phyloP scores from a whole-genome alignment of 306 rosid species.

The Ammopiptanthus mongolicus region DNA sequence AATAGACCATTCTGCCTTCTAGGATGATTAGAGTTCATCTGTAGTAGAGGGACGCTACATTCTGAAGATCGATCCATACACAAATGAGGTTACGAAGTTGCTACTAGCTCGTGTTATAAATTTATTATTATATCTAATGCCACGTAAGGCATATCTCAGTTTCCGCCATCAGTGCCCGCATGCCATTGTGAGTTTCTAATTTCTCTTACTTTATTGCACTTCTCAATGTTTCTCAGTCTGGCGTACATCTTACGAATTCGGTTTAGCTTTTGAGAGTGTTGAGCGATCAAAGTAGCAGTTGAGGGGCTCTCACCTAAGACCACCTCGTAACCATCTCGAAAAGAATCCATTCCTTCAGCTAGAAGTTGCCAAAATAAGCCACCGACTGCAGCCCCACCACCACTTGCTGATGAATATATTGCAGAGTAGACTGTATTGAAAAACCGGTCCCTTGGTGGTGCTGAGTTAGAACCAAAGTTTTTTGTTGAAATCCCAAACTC shows the following conservation, averaged over 20 bases:
- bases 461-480: conserved; percentile 25
- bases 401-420: conserved; percentile 67
- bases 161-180: conserved; percentile 15
- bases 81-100: neutral
- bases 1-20: neutral
- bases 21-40: conserved; percentile 13
- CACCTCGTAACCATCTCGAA: conserved; percentile 74
- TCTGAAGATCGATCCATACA: neutral
- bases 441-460: conserved; percentile 55
- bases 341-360: conserved; percentile 73
- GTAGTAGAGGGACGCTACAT: neutral
- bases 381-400: conserved; percentile 75
- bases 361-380: conserved; percentile 93
- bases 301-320: conserved; percentile 54
- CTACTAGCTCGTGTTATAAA: neutral
- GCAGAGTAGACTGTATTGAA: conserved; percentile 50
- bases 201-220: conserved; percentile 55
- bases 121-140: neutral
- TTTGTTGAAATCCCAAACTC: conserved; percentile 78
- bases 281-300: conserved; percentile 56
- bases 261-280: conserved; percentile 56
- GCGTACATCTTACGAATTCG: conserved; percentile 66
- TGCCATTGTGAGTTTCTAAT: conserved; percentile 22
- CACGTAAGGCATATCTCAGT: conserved; percentile 13
- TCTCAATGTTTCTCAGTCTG: conserved; percentile 50